Percentiles rank a stretch among this genome's conserved stretches.
phyloP scores from a whole-genome alignment of 148 eudicot species.

The Vaccinium darrowii region DNA sequence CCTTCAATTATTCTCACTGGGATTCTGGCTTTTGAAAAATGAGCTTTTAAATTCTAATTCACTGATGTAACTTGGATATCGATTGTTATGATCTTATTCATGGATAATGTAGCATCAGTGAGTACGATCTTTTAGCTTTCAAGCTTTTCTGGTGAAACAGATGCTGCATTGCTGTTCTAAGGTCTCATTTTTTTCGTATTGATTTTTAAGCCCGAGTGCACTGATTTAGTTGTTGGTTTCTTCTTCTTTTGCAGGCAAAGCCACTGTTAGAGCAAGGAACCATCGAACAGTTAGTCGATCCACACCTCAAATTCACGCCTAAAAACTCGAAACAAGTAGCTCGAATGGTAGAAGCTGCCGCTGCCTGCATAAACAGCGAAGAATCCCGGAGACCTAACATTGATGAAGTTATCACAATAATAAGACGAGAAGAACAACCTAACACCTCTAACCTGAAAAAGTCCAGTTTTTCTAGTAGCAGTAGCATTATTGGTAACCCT shows the following conservation, averaged over 20 bases:
- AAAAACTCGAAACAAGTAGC: slow-evolving; percentile 51
- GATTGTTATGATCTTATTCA: not conserved
- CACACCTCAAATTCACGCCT: slow-evolving; percentile 49
- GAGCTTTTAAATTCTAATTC: too few species aligned
- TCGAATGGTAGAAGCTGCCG: slow-evolving; percentile 73
- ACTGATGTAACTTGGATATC: not conserved
- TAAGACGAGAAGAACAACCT: slow-evolving; percentile 50
- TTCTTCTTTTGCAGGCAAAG: slow-evolving; percentile 63
- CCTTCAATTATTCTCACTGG: too few species aligned
- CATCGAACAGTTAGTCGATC: slow-evolving; percentile 54
- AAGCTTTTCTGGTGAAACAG: not conserved
- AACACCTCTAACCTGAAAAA: slow-evolving; percentile 38
- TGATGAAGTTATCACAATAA: slow-evolving; percentile 49
- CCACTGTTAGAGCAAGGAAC: slow-evolving; percentile 75
- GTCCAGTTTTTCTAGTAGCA: slow-evolving; percentile 30
- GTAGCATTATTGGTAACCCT: slow-evolving; percentile 31
- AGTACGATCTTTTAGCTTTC: not conserved
- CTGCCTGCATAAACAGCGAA: slow-evolving; percentile 68
- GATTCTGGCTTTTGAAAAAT: too few species aligned
- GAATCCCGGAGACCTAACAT: slow-evolving; percentile 74
- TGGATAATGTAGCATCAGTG: not conserved
- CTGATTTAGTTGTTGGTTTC: not conserved
- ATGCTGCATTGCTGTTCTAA: not conserved
- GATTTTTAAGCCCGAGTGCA: too few species aligned
- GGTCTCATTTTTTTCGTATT: not conserved